Conservation (phyloP, 345 rosid species). For the Hirschfeldia incana region DNA sequence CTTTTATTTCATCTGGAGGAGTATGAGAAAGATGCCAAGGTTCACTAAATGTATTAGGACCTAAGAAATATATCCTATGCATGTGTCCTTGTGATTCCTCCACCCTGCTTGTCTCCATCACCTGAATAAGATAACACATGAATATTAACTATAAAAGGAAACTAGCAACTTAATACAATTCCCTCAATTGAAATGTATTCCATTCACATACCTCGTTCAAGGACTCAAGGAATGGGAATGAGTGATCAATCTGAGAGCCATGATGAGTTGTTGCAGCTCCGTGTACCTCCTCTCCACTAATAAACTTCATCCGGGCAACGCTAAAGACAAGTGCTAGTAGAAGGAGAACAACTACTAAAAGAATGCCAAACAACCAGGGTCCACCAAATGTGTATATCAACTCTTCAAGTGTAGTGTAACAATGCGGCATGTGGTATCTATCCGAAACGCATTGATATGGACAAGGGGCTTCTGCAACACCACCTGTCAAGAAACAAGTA, state of each 20-base stretch:
- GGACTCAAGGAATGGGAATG: conserved; percentile 92
- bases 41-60: conserved; percentile 82
- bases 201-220: conserved; percentile 70
- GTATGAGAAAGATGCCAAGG: conserved; percentile 86
- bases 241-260: conserved; percentile 64
- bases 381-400: conserved; percentile 93
- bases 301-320: conserved; percentile 90
- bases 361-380: conserved; percentile 82
- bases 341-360: conserved; percentile 69
- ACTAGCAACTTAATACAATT: not conserved
- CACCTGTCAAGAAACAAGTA: conserved; percentile 51
- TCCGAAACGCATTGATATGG: conserved; percentile 83
- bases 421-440: conserved; percentile 88
- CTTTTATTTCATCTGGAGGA: conserved; percentile 82
- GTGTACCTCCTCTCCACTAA: conserved; percentile 79
- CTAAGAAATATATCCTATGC: conserved; percentile 89
- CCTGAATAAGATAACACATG: conserved; percentile 46
- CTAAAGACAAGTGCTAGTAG: conserved; percentile 87
- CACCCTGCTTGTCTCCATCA: conserved; percentile 78
- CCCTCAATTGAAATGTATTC: not conserved
- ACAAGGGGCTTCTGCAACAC: conserved; percentile 82
- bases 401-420: conserved; percentile 90
- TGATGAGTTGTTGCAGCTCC: conserved; percentile 60
- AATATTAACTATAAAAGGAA: not conserved
- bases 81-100: conserved; percentile 91